Base-by-base conservation (phyloP, 306 rosid genomes). In the Dalbergia cochinchinensis region DNA sequence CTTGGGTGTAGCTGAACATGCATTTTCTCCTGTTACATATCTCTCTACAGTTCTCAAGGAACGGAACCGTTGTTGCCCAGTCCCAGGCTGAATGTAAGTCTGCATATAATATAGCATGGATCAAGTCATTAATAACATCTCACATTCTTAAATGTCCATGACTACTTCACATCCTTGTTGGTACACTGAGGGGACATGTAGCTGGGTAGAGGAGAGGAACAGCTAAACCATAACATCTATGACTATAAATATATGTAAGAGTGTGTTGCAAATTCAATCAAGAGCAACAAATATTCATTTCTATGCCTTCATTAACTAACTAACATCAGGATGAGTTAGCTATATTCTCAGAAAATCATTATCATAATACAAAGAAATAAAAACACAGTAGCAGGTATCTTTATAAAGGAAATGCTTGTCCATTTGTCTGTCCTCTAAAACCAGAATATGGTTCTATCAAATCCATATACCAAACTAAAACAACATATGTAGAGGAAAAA, bases 11-110 rank as follows among this genome's bases (percentile, higher is more conserved):
- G 67, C 18, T 58, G 74, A 5, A 15, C 16, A 70, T 73, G 82
- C 78, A 70, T 70, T 66, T 54, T n/a, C 82, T 73, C 54, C 81
- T 3, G 60, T n/a, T 76, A 86, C 78, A 83, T 80, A 60, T 76
- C 82, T 76, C 77, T 85, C 87, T 65, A 80, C 81, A 76, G 86
- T 86, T 85, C 55, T 60, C 73, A 86, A 59, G 39, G 91, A 80
- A 35, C 79, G 80, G 51, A 82, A 88, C 67, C 53, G 73, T 78
- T 26, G 74, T 73, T 37, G 41, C 87, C 76, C 15, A 50, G 84
- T 81, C 78, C 61, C 84, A 55, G 84, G 82, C 78, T 88, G 86
- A 37, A 70, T 81, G 77, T 71, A 83, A 4, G 53, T 60, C 92
- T 88, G 89, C 85, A 71, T 60, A 65, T 81, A 68, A 59, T 11